Conservation (phyloP, 202 grass and related monocot genomes). For the Hordeum pubiflorum region DNA sequence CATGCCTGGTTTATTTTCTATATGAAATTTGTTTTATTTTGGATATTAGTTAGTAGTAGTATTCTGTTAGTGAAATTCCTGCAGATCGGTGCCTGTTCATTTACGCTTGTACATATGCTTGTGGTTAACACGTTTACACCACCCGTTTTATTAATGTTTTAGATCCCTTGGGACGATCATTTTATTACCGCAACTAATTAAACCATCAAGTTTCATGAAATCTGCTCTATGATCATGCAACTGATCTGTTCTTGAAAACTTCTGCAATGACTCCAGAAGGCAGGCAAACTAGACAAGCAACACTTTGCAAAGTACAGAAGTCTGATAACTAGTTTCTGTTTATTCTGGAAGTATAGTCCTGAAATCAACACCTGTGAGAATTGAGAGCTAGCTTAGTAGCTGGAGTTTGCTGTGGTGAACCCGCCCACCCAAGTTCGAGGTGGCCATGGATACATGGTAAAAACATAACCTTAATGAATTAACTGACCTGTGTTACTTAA, state of each 20-base stretch:
- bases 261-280: not conserved
- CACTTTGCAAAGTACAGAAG: not conserved
- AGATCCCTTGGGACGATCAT: not conserved
- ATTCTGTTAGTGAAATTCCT: not conserved
- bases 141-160: not conserved
- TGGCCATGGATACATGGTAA: too few species aligned
- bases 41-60: not conserved
- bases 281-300: not conserved
- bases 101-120: not conserved
- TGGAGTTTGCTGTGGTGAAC: too few species aligned
- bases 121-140: not conserved
- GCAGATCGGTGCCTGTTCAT: not conserved
- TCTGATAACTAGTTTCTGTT: not conserved
- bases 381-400: too few species aligned
- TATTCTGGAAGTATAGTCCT: not conserved
- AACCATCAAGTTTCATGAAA: too few species aligned
- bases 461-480: too few species aligned
- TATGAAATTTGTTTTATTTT: not conserved
- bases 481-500: too few species aligned
- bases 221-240: not conserved
- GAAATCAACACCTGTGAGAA: too few species aligned
- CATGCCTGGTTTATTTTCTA: not conserved
- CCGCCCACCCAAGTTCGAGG: too few species aligned
- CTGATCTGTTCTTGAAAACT: not conserved
- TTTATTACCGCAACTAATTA: not conserved